Base-by-base conservation (phyloP, 441 rosid genomes). In the Caryocar brasiliense region DNA sequence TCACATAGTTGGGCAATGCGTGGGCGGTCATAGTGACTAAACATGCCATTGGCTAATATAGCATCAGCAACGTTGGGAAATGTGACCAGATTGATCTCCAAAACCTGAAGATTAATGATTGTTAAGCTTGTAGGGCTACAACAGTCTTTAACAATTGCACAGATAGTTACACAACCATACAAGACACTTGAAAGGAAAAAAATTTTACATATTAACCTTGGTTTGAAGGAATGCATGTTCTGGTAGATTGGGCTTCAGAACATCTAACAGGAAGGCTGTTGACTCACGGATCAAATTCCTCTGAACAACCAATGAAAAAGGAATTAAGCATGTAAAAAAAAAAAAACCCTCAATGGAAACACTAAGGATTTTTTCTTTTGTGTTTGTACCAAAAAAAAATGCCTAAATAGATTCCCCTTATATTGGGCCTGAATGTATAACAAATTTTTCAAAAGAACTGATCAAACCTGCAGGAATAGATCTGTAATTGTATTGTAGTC, bases 51-150 rank as follows among this genome's bases (percentile, higher is more conserved):
- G 42, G 98, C 98, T 62, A 92, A 74, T 70, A 92, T 92, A 61
- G 98, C 98, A 78, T 92, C 99, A 57, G 99, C 99, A 19, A 92
- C 99, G 62, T 92, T 92, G 12, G 99, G 96, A 66, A 82, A 92
- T 23, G 99, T 92, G 45, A 92, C 99, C 61, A 92, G 73, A 78
- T 92, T 92, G 81, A 88, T 92, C 68, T 92, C 99, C 68, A 92
- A 71, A 44, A 88, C 99, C 99, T 92, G 57, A n/a, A n/a, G n/a
- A n/a, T n/a, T n/a, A n/a, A n/a, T n/a, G n/a, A n/a, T n/a, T n/a
- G n/a, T n/a, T n/a, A n/a, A n/a, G n/a, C n/a, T n/a, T n/a, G n/a
- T n/a, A n/a, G n/a, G n/a, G n/a, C n/a, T n/a, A n/a, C n/a, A n/a
- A n/a, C n/a, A n/a, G n/a, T n/a, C n/a, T n/a, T n/a, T n/a, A n/a